Conservation (phyloP, 2,329 filamentous ascomycete genomes). For the Botryotinia convoluta region DNA sequence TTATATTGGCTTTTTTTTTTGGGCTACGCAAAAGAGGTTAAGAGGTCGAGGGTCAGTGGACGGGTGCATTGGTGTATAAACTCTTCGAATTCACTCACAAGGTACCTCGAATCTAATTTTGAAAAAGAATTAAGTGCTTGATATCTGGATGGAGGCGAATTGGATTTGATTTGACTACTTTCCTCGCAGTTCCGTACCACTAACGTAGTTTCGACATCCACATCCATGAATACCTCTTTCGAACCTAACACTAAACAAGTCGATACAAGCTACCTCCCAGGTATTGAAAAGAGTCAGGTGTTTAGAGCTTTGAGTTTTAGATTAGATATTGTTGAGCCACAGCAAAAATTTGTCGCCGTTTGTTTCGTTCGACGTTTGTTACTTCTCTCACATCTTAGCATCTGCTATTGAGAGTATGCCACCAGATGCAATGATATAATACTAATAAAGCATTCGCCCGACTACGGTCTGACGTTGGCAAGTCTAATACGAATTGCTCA, state of each 20-base stretch:
- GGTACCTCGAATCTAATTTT: fast-evolving
- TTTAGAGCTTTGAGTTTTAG: neutral
- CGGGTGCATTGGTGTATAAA: neutral
- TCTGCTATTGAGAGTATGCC: neutral
- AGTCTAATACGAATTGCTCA: neutral
- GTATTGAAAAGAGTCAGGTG: fast-evolving
- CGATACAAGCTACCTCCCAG: neutral
- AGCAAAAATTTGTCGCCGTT: neutral
- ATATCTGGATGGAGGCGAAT: neutral
- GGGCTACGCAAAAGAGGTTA: fast-evolving
- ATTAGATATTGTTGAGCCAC: neutral
- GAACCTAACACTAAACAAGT: neutral
- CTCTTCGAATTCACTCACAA: neutral
- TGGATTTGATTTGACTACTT: neutral
- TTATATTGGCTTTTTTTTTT: neutral
- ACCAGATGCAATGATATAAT: neutral
- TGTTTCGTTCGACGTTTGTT: neutral
- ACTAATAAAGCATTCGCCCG: fast-evolving
- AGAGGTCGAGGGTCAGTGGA: neutral
- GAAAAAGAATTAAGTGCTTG: neutral
- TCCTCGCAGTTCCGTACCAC: neutral
- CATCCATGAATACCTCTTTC: neutral
- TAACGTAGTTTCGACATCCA: neutral
- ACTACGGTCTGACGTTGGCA: fast-evolving
- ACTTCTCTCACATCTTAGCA: fast-evolving